Conservation (phyloP, 208 protist genomes). For the Endotrypanum monterogeii region DNA sequence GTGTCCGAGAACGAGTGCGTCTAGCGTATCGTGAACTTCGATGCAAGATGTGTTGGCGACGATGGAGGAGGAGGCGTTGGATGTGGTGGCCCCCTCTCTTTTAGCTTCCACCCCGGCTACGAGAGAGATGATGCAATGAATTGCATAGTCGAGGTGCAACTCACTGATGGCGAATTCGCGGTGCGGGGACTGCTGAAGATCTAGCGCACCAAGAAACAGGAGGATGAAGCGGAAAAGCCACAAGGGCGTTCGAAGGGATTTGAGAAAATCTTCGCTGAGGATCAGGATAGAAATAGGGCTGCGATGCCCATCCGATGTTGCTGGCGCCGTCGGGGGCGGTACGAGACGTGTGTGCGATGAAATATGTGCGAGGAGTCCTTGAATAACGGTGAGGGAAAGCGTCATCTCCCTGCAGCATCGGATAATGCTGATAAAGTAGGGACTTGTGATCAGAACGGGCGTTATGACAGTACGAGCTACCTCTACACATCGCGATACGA, state of each 20-base stretch:
- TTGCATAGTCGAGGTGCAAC: constrained; percentile 20
- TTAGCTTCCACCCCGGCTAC: constrained; percentile 20
- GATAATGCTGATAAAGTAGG: constrained; percentile 19
- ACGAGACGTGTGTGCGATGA: constrained; percentile 4
- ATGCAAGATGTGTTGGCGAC: background rate
- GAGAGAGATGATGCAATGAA: constrained; percentile 29
- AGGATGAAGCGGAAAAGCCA: constrained; percentile 29
- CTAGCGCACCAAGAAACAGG: constrained; percentile 29
- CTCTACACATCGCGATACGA: constrained; percentile 17
- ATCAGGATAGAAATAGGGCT: constrained; percentile 1
- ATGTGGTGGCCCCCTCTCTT: constrained; percentile 8
- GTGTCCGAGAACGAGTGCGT: constrained; percentile 24
- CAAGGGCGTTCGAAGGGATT: constrained; percentile 15
- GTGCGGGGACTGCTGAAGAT: constrained; percentile 17
- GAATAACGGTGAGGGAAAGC: constrained; percentile 13
- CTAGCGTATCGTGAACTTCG: constrained; percentile 22
- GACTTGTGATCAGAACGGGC: constrained; percentile 15
- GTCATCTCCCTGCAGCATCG: constrained; percentile 20
- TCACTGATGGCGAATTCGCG: constrained; percentile 6
- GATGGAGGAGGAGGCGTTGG: no score
- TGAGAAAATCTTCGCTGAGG: constrained; percentile 13
- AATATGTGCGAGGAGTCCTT: constrained; percentile 17
- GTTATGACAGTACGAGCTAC: constrained; percentile 16
- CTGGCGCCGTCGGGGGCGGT: no score
- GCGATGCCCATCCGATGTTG: background rate